A percentile compares a stretch with the other conserved stretches of the same genome.
Evolutionary conservation across 2,329 filamentous ascomycete genomes (phyloP).

Genomic region (Colletotrichum abscissum): DNA sequence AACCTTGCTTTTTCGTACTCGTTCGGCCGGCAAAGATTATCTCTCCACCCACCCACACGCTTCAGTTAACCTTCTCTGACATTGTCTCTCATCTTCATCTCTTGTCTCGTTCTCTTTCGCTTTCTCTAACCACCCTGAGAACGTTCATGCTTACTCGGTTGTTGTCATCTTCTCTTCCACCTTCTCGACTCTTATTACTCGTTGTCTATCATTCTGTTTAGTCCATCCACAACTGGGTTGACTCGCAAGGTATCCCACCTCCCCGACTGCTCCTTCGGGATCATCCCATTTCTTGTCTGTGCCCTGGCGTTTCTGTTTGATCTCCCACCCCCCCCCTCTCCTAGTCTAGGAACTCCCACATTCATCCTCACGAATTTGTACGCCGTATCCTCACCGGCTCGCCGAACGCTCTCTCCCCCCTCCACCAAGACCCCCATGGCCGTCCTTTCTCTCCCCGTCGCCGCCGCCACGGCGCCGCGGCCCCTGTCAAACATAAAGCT

Average conservation of each 20-base stretch:
- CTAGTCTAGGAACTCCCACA: not conserved
- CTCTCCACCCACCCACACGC: constrained; percentile 19
- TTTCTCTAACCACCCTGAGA: constrained; percentile 21
- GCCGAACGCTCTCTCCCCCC: constrained; percentile 22
- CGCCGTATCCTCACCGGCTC: constrained; percentile 3
- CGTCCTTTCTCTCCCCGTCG: constrained; percentile 23
- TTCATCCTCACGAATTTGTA: not conserved
- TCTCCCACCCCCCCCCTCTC: not conserved
- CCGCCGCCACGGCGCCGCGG: constrained; percentile 27
- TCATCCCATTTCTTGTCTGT: constrained; percentile 28
- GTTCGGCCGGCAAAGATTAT: constrained; percentile 13
- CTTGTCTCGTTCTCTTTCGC: constrained; percentile 24
- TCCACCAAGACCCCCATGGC: constrained; percentile 14
- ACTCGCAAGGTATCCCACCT: constrained; percentile 6
- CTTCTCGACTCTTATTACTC: not conserved
- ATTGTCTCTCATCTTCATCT: constrained; percentile 24
- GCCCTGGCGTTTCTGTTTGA: constrained; percentile 25
- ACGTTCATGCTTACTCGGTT: not conserved
- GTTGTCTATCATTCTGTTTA: not conserved
- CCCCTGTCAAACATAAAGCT: constrained; percentile 32
- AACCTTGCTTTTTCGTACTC: constrained; percentile 35
- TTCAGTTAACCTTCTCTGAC: constrained; percentile 29
- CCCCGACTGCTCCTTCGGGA: constrained; percentile 7
- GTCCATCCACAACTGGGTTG: not conserved
- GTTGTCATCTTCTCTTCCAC: not conserved